Evolutionary conservation across 306 rosid species (phyloP), one percentile per base, ranked within the genome.

Genomic region (Cucumis sativus): DNA sequence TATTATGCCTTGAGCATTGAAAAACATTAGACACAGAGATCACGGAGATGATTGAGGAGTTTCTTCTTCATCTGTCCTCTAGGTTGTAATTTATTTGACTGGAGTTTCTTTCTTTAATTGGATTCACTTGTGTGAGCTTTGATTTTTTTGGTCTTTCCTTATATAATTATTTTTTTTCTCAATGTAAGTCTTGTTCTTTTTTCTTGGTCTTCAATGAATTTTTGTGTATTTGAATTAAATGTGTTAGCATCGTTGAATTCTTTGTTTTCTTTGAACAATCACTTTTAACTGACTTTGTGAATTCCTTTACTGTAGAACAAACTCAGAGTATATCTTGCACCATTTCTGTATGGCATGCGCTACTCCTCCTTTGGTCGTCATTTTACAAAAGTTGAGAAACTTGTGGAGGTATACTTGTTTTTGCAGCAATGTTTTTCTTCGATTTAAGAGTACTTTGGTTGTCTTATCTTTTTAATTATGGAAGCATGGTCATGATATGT

Each of bases 291-390:
- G 9, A 55, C 30, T 41, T 65, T n/a, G 76, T 74, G 45, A 49
- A 10, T 81, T 59, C 69, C 69, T 79, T 74, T 77, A 70, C 72
- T 94, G 85, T 78, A 95, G 99, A 88, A 86, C 77, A 92, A 89
- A 83, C 83, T 90, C 75, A 88, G 39, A 80, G 91, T 89, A 17
- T 90, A 90, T 83, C 91, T 95, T 74, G 85, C 97, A 75, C 99
- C 99, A 79, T 87, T 88, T 83, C 79, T 89, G 10, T 13, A 79
- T 55, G 99, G 97, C 69, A 92, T 89, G 84, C 96, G 97, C 76
- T 95, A 95, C 92, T 82, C 99, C 15, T 95, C 99, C 52, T 89
- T 80, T 51, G 99, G 97, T 68, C 97, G 97, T 68, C 98, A 95
- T 85, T 95, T 95, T 78, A 95, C 97, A 4, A 88, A 88, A 80